phyloP scores from a whole-genome alignment of 306 rosid species.

The Oxytropis ochrocephala region DNA sequence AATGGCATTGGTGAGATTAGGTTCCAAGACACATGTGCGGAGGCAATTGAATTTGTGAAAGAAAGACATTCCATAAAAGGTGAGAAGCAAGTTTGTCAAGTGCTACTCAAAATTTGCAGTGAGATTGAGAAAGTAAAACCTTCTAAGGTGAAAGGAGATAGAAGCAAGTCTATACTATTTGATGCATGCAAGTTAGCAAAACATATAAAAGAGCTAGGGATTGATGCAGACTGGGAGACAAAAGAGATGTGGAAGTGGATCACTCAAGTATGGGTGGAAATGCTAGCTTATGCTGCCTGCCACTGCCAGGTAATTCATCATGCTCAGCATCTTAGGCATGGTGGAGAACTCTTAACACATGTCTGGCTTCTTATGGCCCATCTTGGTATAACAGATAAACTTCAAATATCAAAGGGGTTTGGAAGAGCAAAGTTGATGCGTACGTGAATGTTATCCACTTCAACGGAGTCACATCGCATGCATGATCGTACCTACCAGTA shows the following conservation, averaged over 20 bases:
- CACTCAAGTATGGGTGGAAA: conserved; percentile 26
- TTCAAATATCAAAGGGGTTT: conserved; percentile 26
- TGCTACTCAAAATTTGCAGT: neutral
- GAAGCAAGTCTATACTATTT: conserved; percentile 31
- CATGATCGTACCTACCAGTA: too few relatives aligned
- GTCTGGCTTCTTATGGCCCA: conserved; percentile 33
- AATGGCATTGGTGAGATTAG: conserved; percentile 27
- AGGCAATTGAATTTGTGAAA: conserved; percentile 8
- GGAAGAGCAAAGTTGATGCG: conserved; percentile 21
- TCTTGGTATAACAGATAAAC: conserved; percentile 29
- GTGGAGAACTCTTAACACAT: conserved; percentile 30
- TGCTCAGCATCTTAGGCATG: conserved; percentile 21
- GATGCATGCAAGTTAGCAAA: conserved; percentile 22
- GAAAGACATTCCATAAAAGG: neutral
- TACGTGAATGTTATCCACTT: neutral
- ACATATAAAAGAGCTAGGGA: neutral
- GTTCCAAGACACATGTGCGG: conserved; percentile 37
- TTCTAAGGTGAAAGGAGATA: conserved; percentile 24
- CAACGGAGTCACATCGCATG: too few relatives aligned
- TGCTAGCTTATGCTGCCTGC: conserved; percentile 22
- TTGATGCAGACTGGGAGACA: neutral
- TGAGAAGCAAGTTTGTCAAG: neutral
- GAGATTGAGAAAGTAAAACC: neutral
- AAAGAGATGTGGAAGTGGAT: conserved; percentile 10
- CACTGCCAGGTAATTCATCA: conserved; percentile 18